Conservation (phyloP, 2,329 filamentous ascomycete species). For the Aaosphaeria pasadenensis region DNA sequence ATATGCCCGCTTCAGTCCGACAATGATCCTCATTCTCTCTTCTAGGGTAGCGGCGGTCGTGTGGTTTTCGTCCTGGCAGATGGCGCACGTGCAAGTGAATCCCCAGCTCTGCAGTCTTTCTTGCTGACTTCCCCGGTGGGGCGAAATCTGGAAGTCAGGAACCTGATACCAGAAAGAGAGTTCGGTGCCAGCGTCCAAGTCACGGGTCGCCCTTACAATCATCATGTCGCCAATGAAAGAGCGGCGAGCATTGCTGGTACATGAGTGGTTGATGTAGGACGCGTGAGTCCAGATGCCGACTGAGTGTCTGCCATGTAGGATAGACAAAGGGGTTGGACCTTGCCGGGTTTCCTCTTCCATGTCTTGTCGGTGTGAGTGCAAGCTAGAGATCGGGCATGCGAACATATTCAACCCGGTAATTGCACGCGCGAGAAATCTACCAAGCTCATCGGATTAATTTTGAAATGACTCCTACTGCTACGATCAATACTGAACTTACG, state of each 20-base stretch:
- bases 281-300: slow-evolving; percentile 40
- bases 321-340: too few relatives aligned
- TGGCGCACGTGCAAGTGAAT: slow-evolving; percentile 14
- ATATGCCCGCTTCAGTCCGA: slow-evolving; percentile 1
- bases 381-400: slow-evolving; percentile 25
- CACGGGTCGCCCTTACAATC: slow-evolving; percentile 39
- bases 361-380: not conserved
- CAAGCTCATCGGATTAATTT: slow-evolving; percentile 19
- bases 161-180: slow-evolving; percentile 12
- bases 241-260: slow-evolving; percentile 39
- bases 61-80: slow-evolving; percentile 10
- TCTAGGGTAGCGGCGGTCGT: slow-evolving; percentile 4
- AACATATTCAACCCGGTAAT: slow-evolving; percentile 48
- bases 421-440: slow-evolving; percentile 43
- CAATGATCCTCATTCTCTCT: slow-evolving; percentile 5
- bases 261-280: slow-evolving; percentile 47
- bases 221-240: slow-evolving; percentile 39
- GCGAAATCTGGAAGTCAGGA: not conserved
- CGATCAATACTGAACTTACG: too few relatives aligned
- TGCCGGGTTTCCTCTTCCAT: too few relatives aligned
- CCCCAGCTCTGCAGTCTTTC: slow-evolving; percentile 10
- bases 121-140: not conserved
- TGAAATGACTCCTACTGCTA: too few relatives aligned
- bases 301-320: too few relatives aligned
- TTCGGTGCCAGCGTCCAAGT: slow-evolving; percentile 16